These are phyloP conservation scores for Phytophthora tubulina DNA, from an alignment of 352 stramenopile genomes.

Conservation along the genomic window DNA sequence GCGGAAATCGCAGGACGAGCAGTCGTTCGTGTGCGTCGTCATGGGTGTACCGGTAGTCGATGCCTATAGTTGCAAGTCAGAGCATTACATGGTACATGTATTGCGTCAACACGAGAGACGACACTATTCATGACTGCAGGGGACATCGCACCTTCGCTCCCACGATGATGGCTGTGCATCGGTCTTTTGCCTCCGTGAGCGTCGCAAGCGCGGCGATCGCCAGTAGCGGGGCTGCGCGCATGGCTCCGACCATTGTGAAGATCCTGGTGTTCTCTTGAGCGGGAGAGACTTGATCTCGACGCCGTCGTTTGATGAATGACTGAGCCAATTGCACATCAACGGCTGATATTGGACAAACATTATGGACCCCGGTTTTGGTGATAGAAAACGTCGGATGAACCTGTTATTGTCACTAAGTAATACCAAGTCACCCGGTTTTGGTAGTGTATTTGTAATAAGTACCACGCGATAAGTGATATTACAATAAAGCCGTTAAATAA, in stretches of 20 bases:
- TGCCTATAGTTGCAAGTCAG: constrained; percentile 41
- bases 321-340: background rate
- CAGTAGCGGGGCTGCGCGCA: constrained; percentile 13
- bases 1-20: constrained; percentile 85
- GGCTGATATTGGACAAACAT: constrained; percentile 5
- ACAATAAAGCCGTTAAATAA: background rate
- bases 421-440: background rate
- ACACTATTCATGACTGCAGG: background rate
- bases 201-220: constrained; percentile 32
- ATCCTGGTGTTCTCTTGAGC: background rate
- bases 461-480: background rate
- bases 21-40: constrained; percentile 89
- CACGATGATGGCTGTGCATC: constrained; percentile 85
- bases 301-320: constrained; percentile 12
- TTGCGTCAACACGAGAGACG: constrained; percentile 19
- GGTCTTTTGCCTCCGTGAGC: constrained; percentile 51
- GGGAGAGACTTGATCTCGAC: constrained; percentile 9
- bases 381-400: background rate
- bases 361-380: background rate
- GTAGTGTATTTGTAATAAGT: background rate
- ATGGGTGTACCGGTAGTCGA: constrained; percentile 75
- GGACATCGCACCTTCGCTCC: constrained; percentile 62
- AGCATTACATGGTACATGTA: background rate
- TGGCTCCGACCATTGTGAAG: constrained; percentile 16
- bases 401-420: background rate